These are phyloP conservation scores for Xanthoceras sorbifolium DNA, from an alignment of 345 rosid genomes.

Conservation along the genomic window DNA sequence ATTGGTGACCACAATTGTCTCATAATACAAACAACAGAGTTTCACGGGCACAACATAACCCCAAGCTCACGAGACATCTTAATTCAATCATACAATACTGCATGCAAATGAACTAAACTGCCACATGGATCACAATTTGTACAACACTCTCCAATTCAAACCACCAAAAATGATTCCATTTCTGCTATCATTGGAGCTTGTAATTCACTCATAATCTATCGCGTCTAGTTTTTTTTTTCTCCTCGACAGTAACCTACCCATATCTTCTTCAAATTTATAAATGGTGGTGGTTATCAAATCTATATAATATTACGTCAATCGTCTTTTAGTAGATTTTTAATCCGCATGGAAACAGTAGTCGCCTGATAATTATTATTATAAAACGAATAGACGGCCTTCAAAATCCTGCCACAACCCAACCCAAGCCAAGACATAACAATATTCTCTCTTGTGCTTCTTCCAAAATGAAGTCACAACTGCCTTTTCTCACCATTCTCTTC, in stretches of 20 bases:
- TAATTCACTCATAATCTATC: not conserved
- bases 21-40: constrained; percentile 26
- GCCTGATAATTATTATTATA: no score
- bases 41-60: constrained; percentile 41
- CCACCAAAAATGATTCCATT: not conserved
- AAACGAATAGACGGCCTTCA: not conserved
- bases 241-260: not conserved
- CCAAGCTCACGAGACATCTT: constrained; percentile 34
- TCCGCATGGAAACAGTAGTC: no score
- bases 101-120: no score
- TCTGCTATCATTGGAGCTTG: constrained; percentile 11
- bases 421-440: not conserved
- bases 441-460: not conserved
- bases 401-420: constrained; percentile 9
- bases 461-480: constrained; percentile 38
- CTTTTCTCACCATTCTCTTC: constrained; percentile 32
- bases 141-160: not conserved
- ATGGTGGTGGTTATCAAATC: not conserved
- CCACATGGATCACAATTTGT: not conserved
- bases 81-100: not conserved
- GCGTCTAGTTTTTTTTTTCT: not conserved
- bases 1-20: constrained; percentile 5
- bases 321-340: no score
- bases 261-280: constrained; percentile 5
- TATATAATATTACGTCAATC: no score